phyloP scores from a whole-genome alignment of 1,284 basidiomycete species.

The Tranzscheliella williamsii region DNA sequence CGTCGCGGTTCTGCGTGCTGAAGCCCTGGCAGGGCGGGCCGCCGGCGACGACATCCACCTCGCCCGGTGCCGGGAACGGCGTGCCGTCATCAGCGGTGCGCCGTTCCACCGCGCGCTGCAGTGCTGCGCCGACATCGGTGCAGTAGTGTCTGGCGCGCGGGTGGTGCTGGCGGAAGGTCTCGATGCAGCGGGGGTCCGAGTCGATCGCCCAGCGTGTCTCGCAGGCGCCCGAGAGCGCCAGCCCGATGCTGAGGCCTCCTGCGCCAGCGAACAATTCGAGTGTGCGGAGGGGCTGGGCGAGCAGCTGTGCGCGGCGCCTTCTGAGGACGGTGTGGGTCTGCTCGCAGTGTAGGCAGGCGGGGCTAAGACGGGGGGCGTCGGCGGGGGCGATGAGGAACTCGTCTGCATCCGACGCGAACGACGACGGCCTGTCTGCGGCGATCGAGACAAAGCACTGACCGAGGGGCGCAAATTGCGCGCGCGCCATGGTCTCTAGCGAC shows the following conservation, averaged over 20 bases:
- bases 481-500: not conserved
- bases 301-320: not conserved
- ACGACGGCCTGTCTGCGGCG: not conserved
- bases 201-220: constrained; percentile 26
- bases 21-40: constrained; percentile 36
- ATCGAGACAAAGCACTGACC: constrained; percentile 8
- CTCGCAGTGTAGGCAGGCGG: constrained; percentile 1
- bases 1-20: constrained; percentile 12
- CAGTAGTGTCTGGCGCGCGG: constrained; percentile 1
- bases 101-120: constrained; percentile 2
- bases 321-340: not conserved
- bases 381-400: not conserved
- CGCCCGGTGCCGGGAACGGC: constrained; percentile 4
- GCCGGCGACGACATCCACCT: constrained; percentile 19
- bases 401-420: constrained; percentile 1
- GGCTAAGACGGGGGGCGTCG: too few species aligned
- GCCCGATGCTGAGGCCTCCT: constrained; percentile 26
- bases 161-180: constrained; percentile 25
- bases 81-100: not conserved
- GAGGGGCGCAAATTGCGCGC: not conserved
- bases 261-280: constrained; percentile 33
- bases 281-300: not conserved
- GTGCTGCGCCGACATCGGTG: constrained; percentile 16
- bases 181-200: constrained; percentile 1
- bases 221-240: constrained; percentile 22